phyloP scores from a whole-genome alignment of 257 asterid species.

The Nicotiana sylvestris region DNA sequence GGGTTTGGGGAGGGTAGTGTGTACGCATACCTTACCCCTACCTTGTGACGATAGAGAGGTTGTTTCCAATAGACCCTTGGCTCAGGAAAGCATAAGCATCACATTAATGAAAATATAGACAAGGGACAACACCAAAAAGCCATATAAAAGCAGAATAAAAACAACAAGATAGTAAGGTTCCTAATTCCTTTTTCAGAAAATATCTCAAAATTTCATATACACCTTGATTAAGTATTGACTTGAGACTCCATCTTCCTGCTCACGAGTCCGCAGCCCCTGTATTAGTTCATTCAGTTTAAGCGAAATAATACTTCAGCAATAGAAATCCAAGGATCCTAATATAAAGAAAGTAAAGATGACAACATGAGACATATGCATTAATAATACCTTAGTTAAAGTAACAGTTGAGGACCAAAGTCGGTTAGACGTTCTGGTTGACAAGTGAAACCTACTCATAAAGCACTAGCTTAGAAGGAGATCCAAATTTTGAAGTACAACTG shows the following conservation, averaged over 20 bases:
- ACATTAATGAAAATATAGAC: no score
- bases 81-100: no score
- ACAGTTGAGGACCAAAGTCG: conserved; percentile 62
- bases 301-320: conserved; percentile 1
- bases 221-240: conserved; percentile 89
- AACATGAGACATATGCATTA: conserved; percentile 10
- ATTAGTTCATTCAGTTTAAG: conserved; percentile 12
- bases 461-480: conserved; percentile 4
- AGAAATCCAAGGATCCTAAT: conserved; percentile 13
- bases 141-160: no score
- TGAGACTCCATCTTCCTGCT: conserved; percentile 83
- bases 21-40: no score
- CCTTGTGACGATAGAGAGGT: no score
- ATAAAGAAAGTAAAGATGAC: conserved; percentile 4
- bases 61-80: no score
- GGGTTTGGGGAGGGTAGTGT: no score
- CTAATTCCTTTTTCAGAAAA: not conserved
- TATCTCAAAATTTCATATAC: not conserved
- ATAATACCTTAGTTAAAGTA: conserved; percentile 69
- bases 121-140: no score
- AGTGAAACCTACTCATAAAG: conserved; percentile 54
- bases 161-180: no score
- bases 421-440: conserved; percentile 82
- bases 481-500: not conserved
- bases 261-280: conserved; percentile 88